Base-by-base conservation (phyloP, 306 rosid genomes). In the Neltuma alba region DNA sequence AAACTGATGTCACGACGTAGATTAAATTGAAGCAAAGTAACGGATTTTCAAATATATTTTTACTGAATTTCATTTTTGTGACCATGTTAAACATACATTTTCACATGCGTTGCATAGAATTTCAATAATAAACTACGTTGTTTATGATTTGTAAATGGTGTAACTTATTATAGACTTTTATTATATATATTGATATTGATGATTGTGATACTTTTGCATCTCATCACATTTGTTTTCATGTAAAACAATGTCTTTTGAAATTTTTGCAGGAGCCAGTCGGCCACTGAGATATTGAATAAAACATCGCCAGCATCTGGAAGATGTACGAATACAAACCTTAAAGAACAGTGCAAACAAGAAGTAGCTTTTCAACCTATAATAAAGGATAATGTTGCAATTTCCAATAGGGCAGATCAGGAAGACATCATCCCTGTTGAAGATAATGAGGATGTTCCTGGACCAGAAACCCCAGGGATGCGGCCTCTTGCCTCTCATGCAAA, bases 401-500 rank as follows among this genome's bases (percentile, higher is more conserved):
- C 79, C 9, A 77, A 62, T 74, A 84, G 77, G 60, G 47, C 67
- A 47, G 81, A 69, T 69, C 81, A 71, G 57, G 81, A 73, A 80
- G 76, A 13, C 38, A 63, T 42, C 25, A 14, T 79, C 44, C 62
- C 42, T 61, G 48, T 84, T 37, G 89, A 84, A 77, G 76, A 71
- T 74, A 87, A 86, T 0, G 85, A 72, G 14, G 87, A 87, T 31
- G 62, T 89, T 76, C 79, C 65, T 13, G 85, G 92, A 76, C 99
- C 94, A 2, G 99, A 92, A 84, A 95, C 99, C 44, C 99, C 97
- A 0, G 96, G 97, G 37, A 74, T 80, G 84, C 87, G 73, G 44
- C 86, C 91, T 75, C 75, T 88, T 83, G 80, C 83, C 74, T 89
- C 96, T 18, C 85, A 66, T 16, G 42, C 82, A 61, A 95, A 95